These are phyloP conservation scores for Lophium mytilinum DNA, from an alignment of 495 filamentous ascomycete species.

Conservation along the genomic window DNA sequence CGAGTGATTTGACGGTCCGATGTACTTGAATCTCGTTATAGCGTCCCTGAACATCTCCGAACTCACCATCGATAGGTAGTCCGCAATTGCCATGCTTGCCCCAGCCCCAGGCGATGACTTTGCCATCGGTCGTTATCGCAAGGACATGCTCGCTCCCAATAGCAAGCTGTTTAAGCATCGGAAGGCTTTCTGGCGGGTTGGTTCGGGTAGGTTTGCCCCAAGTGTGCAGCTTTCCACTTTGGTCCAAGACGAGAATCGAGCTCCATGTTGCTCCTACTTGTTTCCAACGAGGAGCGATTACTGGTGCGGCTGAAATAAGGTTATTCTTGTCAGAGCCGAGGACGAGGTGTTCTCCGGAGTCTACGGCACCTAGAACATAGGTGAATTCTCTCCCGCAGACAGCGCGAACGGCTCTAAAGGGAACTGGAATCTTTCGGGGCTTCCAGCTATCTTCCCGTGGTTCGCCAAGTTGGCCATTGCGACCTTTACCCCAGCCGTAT, in stretches of 20 bases:
- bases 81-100: slow-evolving; percentile 97
- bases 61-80: not conserved
- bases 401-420: slow-evolving; percentile 50
- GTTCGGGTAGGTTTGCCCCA: slow-evolving; percentile 82
- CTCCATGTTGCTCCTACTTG: slow-evolving; percentile 72
- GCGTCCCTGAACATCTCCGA: not conserved
- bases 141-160: slow-evolving; percentile 84
- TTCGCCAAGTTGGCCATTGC: slow-evolving; percentile 75
- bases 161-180: slow-evolving; percentile 48
- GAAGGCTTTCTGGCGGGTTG: slow-evolving; percentile 56
- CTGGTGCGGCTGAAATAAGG: slow-evolving; percentile 40
- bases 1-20: not conserved
- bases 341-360: slow-evolving; percentile 48
- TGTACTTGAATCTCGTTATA: not conserved
- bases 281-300: slow-evolving; percentile 39
- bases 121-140: slow-evolving; percentile 52
- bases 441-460: slow-evolving; percentile 39
- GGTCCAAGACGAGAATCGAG: slow-evolving; percentile 58
- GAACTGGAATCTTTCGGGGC: slow-evolving; percentile 52
- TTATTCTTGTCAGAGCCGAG: slow-evolving; percentile 66
- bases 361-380: slow-evolving; percentile 49
- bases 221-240: slow-evolving; percentile 46
- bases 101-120: slow-evolving; percentile 81
- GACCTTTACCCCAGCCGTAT: slow-evolving; percentile 80
- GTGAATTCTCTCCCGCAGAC: slow-evolving; percentile 81